Base-by-base conservation (phyloP, 495 filamentous ascomycete genomes). In the Jackrogersella minutella region DNA sequence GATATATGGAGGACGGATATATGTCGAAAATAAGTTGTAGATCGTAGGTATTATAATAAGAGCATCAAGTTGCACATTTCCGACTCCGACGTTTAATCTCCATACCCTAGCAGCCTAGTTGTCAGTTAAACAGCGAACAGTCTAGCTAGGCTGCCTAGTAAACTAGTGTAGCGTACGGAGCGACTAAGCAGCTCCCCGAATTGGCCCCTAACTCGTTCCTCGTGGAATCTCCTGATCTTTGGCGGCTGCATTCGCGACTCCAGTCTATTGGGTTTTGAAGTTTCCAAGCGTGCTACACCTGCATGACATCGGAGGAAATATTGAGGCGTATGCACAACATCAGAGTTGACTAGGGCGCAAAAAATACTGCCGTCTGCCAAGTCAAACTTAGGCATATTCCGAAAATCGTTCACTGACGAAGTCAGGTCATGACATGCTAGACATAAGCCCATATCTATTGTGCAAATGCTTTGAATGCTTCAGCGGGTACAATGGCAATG, bases 101-200 rank as follows among this genome's bases (percentile, higher is more conserved):
- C 30, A 16, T 56, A 43, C 52, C 52, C 52, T 19, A 43, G 52
- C 43, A 43, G 36, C 52, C 52, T 19, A 43, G 52, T 43, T 41
- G n/a, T 43, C 52, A 28, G 33, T 26, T 31, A 22, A 30, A 31
- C 11, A 24, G 14, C 24, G 37, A 56, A 19, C 52, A 24, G 10
- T 56, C n/a, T 56, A 28, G 19, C 34, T 19, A 30, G 19, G 14
- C 39, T 16, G 5, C 17, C 16, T 9, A 24, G n/a, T 10, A 39
- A 36, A 24, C 40, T 69, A 69, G 55, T 43, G 53, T 11, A 39
- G 22, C n/a, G n/a, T n/a, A n/a, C n/a, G n/a, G n/a, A n/a, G n/a
- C 34, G 14, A 53, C 61, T 69, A 64, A 51, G 19, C 10, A 24
- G 21, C 37, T 64, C 66, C 66, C 66, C 60, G 55, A 26, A 43